Base-by-base conservation (phyloP, 2,329 filamentous ascomycete genomes). In the Alternaria postmessia region DNA sequence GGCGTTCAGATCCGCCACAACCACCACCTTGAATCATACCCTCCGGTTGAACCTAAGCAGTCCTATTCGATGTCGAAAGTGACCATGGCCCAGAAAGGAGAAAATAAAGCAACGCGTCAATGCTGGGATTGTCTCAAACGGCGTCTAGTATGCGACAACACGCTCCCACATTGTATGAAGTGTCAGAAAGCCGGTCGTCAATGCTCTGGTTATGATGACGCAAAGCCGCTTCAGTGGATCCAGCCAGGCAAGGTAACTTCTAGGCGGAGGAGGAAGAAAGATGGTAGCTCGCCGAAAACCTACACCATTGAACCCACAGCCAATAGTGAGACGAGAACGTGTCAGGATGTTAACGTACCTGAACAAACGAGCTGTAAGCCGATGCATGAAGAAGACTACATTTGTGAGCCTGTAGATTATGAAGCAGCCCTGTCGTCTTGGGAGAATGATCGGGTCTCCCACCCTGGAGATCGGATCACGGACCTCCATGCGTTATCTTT, bases 111-210 rank as follows among this genome's bases (percentile, higher is more conserved):
- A 56, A 65, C 54, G 3, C 68, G 70, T 2, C 75, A 76, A 64
- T 77, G 74, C 57, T 77, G 74, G 75, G 74, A 72, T 26, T 77
- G 75, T 51, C 62, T 74, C 24, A 73, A 71, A 51, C 67, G 73
- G 14, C 67, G 75, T 2, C 59, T 76, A 26, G 75, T 77, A 1
- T 77, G 75, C 52, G 75, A 77, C 58, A 70, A 67, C n/a, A 69
- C 68, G n/a, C 42, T 71, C 5, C 74, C 75, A 7, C 65, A 65
- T 47, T 77, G 75, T 57, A 72, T 67, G 38, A 77, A 75, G 51
- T 77, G 74, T 62, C 56, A 65, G 20, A 73, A 67, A 46, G 57
- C 62, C 11, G 73, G 75, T 7, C 72, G 63, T 32, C 64, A 71
- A 5, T 77, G 75, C 38, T 72, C 72, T 4, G 75, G 74, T 1